phyloP scores from a whole-genome alignment of 2,329 filamentous ascomycete species.

The Acarospora socialis region DNA sequence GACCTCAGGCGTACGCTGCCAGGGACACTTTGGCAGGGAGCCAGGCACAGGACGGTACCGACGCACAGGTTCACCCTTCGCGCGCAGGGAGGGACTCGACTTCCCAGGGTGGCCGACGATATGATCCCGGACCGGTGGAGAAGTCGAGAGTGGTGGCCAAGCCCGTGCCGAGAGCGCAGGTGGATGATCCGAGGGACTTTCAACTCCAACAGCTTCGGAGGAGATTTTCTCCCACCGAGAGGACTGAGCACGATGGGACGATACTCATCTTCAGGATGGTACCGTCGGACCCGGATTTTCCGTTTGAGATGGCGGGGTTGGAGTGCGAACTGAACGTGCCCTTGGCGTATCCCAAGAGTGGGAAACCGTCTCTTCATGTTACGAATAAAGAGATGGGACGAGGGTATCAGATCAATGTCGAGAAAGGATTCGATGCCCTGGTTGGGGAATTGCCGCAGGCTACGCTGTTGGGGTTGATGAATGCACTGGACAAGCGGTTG shows the following conservation, averaged over 20 bases:
- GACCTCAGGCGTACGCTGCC: constrained; percentile 10
- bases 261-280: constrained; percentile 49
- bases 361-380: constrained; percentile 45
- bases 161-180: constrained; percentile 50
- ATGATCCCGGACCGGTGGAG: constrained; percentile 22
- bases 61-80: too few species aligned
- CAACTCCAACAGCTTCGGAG: constrained; percentile 59
- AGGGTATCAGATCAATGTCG: constrained; percentile 62
- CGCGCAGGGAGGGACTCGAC: constrained; percentile 4
- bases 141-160: constrained; percentile 44
- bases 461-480: constrained; percentile 52
- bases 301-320: constrained; percentile 57
- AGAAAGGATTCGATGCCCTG: constrained; percentile 56
- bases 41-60: too few species aligned
- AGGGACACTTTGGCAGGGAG: constrained; percentile 9
- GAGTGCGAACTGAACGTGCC: constrained; percentile 56
- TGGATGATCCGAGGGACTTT: constrained; percentile 55
- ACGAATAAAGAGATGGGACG: constrained; percentile 56
- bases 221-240: constrained; percentile 43
- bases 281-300: constrained; percentile 73
- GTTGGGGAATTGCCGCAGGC: constrained; percentile 37
- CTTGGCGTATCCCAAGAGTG: constrained; percentile 41
- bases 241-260: constrained; percentile 34
- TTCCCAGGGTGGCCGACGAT: constrained; percentile 13
- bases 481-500: constrained; percentile 57